These are phyloP conservation scores for Pneumocystis wakefieldiae DNA, from an alignment of 1,139 yeast genomes.

Conservation along the genomic window DNA sequence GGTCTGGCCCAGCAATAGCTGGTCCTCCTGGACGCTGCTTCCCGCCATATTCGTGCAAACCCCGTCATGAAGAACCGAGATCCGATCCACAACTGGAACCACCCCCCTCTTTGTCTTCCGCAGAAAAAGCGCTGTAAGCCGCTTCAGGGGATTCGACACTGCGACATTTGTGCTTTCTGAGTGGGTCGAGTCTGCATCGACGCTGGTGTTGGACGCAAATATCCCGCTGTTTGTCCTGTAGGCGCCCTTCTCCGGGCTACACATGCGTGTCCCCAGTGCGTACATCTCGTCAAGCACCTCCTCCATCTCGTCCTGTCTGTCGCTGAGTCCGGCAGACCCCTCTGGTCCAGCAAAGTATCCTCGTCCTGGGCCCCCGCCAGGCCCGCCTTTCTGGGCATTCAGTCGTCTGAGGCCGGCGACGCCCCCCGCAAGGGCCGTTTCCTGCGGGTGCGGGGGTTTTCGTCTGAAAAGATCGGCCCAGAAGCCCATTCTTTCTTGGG, in stretches of 20 bases:
- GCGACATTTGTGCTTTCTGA: background rate
- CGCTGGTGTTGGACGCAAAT: background rate
- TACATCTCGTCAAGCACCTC: no score
- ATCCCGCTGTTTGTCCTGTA: no score
- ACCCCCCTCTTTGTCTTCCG: background rate
- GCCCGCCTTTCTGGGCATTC: background rate
- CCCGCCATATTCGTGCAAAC: background rate
- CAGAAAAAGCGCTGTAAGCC: background rate
- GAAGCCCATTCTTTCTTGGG: background rate
- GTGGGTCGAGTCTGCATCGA: background rate
- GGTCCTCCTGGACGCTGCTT: no score
- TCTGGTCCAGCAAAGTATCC: no score
- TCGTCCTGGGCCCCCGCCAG: no score
- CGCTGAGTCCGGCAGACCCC: no score
- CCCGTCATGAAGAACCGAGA: background rate
- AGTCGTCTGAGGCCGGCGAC: background rate
- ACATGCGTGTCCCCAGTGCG: no score
- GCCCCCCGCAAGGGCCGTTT: background rate
- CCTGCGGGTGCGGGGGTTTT: background rate
- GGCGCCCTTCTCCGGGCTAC: no score
- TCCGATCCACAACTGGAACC: background rate
- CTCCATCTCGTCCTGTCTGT: no score
- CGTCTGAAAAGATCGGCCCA: background rate
- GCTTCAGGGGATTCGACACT: background rate
- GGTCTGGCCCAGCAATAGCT: no score